Percentiles rank a stretch among this genome's conserved stretches.
Evolutionary conservation across 129 eudicot species (phyloP).

Genomic region (Silybum marianum): DNA sequence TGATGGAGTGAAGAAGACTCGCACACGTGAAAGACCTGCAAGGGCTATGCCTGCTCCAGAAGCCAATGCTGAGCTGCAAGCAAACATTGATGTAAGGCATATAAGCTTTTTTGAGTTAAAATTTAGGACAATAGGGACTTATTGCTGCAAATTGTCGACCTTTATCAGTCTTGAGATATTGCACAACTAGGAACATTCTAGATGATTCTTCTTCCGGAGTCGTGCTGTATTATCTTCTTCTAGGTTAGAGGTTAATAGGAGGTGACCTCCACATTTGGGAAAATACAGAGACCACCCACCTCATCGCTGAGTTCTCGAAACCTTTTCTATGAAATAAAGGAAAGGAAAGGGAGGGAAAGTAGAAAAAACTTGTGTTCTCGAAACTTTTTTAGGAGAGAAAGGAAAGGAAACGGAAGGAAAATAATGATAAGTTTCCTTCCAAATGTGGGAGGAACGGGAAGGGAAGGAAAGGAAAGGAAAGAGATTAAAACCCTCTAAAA

Average conservation of each 20-base stretch:
- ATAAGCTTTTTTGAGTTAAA: slow-evolving; percentile 13
- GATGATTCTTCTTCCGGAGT: not conserved
- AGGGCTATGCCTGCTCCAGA: slow-evolving; percentile 84
- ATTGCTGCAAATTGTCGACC: not conserved
- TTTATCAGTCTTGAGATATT: not conserved
- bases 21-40: slow-evolving; percentile 61
- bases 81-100: slow-evolving; percentile 78
- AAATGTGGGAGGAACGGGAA: too few relatives aligned
- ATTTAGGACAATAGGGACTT: not conserved
- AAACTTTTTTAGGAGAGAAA: too few relatives aligned
- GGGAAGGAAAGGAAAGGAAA: too few relatives aligned
- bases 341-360: too few relatives aligned
- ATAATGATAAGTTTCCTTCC: too few relatives aligned
- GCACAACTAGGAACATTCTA: not conserved
- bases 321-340: too few relatives aligned
- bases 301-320: too few relatives aligned
- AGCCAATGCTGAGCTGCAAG: slow-evolving; percentile 88
- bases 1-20: slow-evolving; percentile 61
- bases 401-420: too few relatives aligned
- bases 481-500: too few relatives aligned
- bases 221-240: not conserved
- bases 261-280: not conserved
- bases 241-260: not conserved
- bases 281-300: not conserved
- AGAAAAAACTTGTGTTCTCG: too few relatives aligned